Evolutionary conservation across 1,139 yeast genomes (phyloP).

Genomic region (Kluyveromyces sp.): DNA sequence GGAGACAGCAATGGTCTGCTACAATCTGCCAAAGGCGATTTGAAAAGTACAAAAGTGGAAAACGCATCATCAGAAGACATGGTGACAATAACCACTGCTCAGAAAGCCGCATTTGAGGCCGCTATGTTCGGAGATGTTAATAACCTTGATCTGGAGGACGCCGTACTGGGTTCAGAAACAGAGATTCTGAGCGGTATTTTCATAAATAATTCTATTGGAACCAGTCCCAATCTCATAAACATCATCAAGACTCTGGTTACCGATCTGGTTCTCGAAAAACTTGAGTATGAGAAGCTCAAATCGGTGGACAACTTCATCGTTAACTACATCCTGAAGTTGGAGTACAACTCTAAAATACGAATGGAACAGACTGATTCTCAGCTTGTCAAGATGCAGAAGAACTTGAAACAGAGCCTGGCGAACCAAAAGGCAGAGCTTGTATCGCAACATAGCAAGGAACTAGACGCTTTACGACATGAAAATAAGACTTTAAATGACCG

Average conservation of each 20-base stretch:
- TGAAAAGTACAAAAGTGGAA: background rate
- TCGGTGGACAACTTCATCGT: conserved; percentile 37
- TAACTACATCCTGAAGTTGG: conserved; percentile 31
- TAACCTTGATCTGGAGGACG: conserved; percentile 51
- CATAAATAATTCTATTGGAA: conserved; percentile 53
- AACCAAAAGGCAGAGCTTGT: conserved; percentile 23
- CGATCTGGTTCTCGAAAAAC: conserved; percentile 42
- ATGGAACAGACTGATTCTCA: conserved; percentile 23
- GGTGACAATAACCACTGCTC: conserved; percentile 24
- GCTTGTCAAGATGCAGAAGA: conserved; percentile 18
- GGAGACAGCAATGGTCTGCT: conserved; percentile 15
- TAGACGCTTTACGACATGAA: conserved; percentile 25
- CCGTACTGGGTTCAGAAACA: conserved; percentile 49
- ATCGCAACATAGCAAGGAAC: conserved; percentile 20
- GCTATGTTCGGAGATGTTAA: conserved; percentile 76
- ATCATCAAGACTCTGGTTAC: conserved; percentile 40
- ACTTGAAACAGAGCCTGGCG: conserved; percentile 17
- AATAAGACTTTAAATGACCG: conserved; percentile 16
- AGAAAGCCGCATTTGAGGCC: conserved; percentile 49
- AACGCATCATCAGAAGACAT: conserved; percentile 2
- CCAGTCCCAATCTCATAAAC: conserved; percentile 46
- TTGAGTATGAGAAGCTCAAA: conserved; percentile 39
- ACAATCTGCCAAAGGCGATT: conserved; percentile 1
- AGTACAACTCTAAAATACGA: conserved; percentile 20
- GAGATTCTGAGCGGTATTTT: conserved; percentile 55